Base-by-base conservation (phyloP, 352 stramenopile genomes). In the Albugo laibachii region DNA sequence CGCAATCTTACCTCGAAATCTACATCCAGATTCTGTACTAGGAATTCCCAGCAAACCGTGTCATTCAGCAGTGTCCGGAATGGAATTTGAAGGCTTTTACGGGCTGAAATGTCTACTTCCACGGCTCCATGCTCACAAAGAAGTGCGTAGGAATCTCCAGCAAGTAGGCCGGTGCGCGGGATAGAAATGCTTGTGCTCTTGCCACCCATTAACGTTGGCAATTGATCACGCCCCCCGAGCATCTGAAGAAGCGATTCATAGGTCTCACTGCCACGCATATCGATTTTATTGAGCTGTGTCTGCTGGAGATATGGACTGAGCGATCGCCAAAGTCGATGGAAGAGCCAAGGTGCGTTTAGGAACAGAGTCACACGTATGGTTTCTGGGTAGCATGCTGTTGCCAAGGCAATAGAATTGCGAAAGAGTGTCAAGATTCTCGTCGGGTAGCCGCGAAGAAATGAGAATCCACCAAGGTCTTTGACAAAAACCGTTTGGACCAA, bases 1-100 rank as follows among this genome's bases (percentile, higher is more conserved):
- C 73, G 70, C 40, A 79, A 70, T 49, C 76, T 81, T 57, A 85
- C 65, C 21, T 59, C 53, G 47, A 85, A 85, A 13, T 77, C 54
- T 20, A 85, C 69, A 50, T 85, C 69, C 36, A 65, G 61, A 13
- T 57, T 50, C 44, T 79, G 71, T 20, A 85, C 59, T 24, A 72
- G 66, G 51, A 72, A 83, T 44, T 85, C 73, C 69, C 68, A 85
- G 58, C 73, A 85, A 21, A 85, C 54, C 2, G 73, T 83, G 52
- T 85, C 68, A 45, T 83, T 81, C 10, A 58, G 62, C 2, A 53
- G 63, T 50, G 83, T 78, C 19, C 73, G 69, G 53, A 85, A 85
- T 5, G 73, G 73, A 2, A 85, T 42, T 46, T 82, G 70, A 41
- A 85, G 53, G 3, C 50, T 67, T 5, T 61, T 66, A 13, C 73